Base-by-base conservation (phyloP, 306 rosid species). In the Herpetospermum pedunculosum region DNA sequence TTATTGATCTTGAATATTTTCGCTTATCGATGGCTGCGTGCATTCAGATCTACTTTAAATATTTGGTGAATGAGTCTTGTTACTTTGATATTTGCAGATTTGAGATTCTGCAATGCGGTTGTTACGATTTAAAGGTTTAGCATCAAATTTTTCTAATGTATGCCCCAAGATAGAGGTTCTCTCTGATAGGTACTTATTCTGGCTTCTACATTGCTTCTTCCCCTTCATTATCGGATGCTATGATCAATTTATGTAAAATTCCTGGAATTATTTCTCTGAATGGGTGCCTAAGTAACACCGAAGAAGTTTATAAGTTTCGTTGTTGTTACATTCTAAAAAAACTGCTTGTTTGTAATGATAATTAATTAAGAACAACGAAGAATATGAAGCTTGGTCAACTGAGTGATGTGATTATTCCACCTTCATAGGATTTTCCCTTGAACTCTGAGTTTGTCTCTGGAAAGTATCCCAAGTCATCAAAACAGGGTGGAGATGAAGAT, bases 401-500 rank as follows among this genome's bases (percentile, higher is more conserved):
- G 25, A 87, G 63, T 1, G 92, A 88, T 78, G 96, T 90, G 54
- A 92, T 90, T 65, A 92, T 90, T 13, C 98, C 96, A 57, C 96
- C 96, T 60, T 90, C 91, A 7, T 83, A 90, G 78, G 7, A 69
- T 82, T 86, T 92, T 8, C 92, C 96, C 59, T 80, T 81, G 76
- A 90, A 77, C 46, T 80, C 87, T 15, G 83, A 49, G 29, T 69
- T 79, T 28, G 89, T 75, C 6, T 82, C 88, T 0, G 90, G 96
- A 68, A 90, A 92, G 84, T 92, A 76, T 1, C 96, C 96, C 91
- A 92, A 0, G 92, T 76, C 87, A 92, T 81, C 71, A 81, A 74
- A 74, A 90, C 96, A 1, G 98, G 96, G 68, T 90, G 96, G 21
- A 92, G 88, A 67, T 83, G 98, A 78, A 90, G 96, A 77, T 92